Base-by-base conservation (phyloP, 2,329 filamentous ascomycete genomes). In the Ilyonectria sp. region DNA sequence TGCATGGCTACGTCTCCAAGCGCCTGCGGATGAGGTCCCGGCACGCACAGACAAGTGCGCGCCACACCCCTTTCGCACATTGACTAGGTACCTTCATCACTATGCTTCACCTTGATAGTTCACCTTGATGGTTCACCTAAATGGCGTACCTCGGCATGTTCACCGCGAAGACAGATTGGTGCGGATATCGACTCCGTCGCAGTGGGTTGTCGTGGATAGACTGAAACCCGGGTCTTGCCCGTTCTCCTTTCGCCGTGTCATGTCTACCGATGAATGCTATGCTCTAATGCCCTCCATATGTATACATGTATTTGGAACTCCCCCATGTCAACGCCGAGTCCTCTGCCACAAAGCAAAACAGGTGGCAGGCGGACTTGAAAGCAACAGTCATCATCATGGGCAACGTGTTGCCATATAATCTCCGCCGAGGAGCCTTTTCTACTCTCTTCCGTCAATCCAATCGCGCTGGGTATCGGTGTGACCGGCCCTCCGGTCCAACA, bases 381-480 rank as follows among this genome's bases (percentile, higher is more conserved):
- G 54, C 44, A 55, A 47, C 58, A 57, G 55, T 70, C 72, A 71
- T 73, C 72, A 72, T 73, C 69, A 65, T 69, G 50, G 60, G 72
- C 74, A 74, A 67, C 64, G 60, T 26, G 17, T 43, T 69, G 65
- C 69, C 62, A 60, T 68, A 60, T 70, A 40, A 62, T 74, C 71
- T 73, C 69, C 68, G 57, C 60, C 63, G 67, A 70, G 69, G 69
- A 73, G 62, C 44, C 46, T 71, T 66, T 69, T 75, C 69, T 76
- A 74, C 69, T 58, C 60, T 68, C 60, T 71, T 70, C 66, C 67
- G 67, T 68, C 65, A 53, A 69, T 70, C 65, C 67, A 68, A 65
- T 70, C 68, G 63, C 71, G 73, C 65, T 64, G 74, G 74, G 74
- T 75, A 76, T 75, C 72, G 72, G 70, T 69, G 63, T 68, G 69